Base-by-base conservation (phyloP, 1,284 basidiomycete genomes). In the Apiotrichum siamense region DNA sequence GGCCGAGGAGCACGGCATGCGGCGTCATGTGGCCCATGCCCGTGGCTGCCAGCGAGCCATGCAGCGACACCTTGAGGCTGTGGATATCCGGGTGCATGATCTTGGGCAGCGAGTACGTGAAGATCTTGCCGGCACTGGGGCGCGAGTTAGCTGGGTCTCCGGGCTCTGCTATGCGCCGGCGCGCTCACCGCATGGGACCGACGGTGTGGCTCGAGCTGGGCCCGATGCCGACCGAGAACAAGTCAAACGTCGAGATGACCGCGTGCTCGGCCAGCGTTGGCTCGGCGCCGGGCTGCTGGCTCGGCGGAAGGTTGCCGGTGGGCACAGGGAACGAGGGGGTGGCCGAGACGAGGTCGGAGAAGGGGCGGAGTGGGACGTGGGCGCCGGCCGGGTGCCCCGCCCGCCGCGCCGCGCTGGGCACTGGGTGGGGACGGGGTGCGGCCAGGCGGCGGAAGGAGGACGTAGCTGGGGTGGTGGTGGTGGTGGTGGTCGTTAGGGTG, bases 21-120 rank as follows among this genome's bases (percentile, higher is more conserved):
- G 92, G 92, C 0, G 92, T 96, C 75, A 93, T 88, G 72, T 96
- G 93, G 1, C 90, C 91, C 63, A 64, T 58, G 0, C 92, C 91
- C 78, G 74, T 70, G 10, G 77, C 72, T 7, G 77, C 79, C 2
- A 81, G 66, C 15, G 74, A 76, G 5, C 79, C 79, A 54, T 79
- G 70, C 79, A 97, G 78, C 7, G 85, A 85, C 54, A 96, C 85
- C 72, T 96, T 96, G 52, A 97, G 76, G 9, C 80, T 84, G 57
- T 79, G 79, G 58, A 89, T 84, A 82, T 87, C 65, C 9, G 44
- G 31, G 29, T 46, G 43, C 18, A 64, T 47, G 1, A 38, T n/a
- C 7, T 40, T 11, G 3, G 66, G 64, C 13, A 68, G 50, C 10
- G 66, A 66, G 49, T 55, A 54, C 27, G 61, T 57, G 49, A 69